Conservation (phyloP, 805 yeast species). For the Candida cerambycidarum region DNA sequence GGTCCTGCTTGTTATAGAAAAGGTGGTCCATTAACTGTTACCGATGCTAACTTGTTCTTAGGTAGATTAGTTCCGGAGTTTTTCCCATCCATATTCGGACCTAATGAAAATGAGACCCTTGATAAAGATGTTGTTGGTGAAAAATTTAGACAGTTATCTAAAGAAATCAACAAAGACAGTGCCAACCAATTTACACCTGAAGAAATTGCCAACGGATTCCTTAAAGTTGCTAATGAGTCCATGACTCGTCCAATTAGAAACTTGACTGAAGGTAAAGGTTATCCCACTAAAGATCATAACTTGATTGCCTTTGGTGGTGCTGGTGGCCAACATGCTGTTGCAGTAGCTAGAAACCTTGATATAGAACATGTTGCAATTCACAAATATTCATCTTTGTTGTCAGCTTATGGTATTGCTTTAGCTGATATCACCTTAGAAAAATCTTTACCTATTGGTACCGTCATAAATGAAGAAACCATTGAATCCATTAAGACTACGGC, state of each 20-base stretch:
- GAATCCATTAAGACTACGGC: conserved; percentile 45
- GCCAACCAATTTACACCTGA: conserved; percentile 24
- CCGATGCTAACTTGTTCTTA: conserved; percentile 38
- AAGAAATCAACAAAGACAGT: conserved; percentile 43
- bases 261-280: conserved; percentile 37
- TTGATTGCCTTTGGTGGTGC: conserved; percentile 39
- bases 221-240: conserved; percentile 34
- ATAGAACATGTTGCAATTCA: conserved; percentile 32
- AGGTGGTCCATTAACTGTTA: conserved; percentile 41
- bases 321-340: conserved; percentile 34
- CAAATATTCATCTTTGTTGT: conserved; percentile 33
- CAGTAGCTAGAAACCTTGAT: conserved; percentile 29
- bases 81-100: conserved; percentile 40
- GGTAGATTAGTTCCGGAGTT: conserved; percentile 35
- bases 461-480: conserved; percentile 25
- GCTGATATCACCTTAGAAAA: conserved; percentile 37
- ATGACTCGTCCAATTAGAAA: conserved; percentile 37
- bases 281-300: conserved; percentile 28
- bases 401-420: conserved; percentile 34
- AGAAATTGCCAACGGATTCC: conserved; percentile 34
- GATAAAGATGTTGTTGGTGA: conserved; percentile 41
- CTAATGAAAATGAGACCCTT: conserved; percentile 31
- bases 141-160: conserved; percentile 49
- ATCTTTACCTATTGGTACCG: conserved; percentile 34
- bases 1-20: conserved; percentile 43